phyloP scores from a whole-genome alignment of 495 filamentous ascomycete genomes.

The Chlorociboria aeruginascens region DNA sequence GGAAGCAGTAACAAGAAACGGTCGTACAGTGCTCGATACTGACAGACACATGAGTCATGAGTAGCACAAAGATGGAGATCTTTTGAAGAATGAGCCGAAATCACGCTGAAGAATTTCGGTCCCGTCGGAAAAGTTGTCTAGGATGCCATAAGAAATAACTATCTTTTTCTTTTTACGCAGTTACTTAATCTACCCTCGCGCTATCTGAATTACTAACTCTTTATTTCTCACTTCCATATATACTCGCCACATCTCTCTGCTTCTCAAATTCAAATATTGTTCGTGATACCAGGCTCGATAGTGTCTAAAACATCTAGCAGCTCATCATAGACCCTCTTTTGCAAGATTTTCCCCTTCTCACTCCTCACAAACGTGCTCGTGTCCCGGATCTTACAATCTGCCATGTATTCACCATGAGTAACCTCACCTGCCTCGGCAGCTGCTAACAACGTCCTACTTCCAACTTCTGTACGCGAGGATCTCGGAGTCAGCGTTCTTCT shows the following conservation, averaged over 20 bases:
- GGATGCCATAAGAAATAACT: no score
- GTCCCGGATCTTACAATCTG: conserved; percentile 4
- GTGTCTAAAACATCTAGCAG: conserved; percentile 22
- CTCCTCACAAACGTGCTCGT: conserved; percentile 18
- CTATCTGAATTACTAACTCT: neutral
- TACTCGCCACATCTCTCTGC: neutral
- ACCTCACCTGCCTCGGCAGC: conserved; percentile 6
- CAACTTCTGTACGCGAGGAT: neutral
- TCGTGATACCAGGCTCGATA: conserved; percentile 19
- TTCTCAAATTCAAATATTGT: conserved; percentile 12
- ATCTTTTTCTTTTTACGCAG: no score
- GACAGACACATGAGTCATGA: no score
- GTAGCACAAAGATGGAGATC: no score
- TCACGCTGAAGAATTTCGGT: no score
- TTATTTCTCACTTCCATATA: neutral
- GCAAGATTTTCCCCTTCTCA: conserved; percentile 17
- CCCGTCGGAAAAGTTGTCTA: no score
- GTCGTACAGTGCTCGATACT: no score
- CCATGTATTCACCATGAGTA: conserved; percentile 9
- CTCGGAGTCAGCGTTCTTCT: no score
- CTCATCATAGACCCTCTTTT: conserved; percentile 22
- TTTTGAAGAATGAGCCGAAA: no score
- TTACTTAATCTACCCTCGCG: no score
- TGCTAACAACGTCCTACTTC: conserved; percentile 9
- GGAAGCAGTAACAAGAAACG: no score